phyloP scores from a whole-genome alignment of 106 monocot species.

The Platanthera guangdongensis region DNA sequence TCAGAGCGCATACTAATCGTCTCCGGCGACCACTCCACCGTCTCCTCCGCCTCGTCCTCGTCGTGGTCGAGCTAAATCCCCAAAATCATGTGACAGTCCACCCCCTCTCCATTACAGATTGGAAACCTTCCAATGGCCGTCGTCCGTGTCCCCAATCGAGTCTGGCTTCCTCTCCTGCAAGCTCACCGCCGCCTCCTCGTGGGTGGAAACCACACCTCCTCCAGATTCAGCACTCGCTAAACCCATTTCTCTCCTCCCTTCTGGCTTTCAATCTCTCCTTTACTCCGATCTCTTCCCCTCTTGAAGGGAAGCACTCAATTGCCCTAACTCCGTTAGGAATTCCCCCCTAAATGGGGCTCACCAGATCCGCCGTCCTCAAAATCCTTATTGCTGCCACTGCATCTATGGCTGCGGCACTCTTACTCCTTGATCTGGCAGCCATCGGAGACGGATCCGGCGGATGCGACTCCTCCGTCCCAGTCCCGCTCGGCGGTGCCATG shows the following conservation, averaged over 20 bases:
- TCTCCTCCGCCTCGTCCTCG: not conserved
- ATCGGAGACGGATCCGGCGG: not conserved
- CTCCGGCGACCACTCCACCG: not conserved
- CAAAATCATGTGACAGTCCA: not conserved
- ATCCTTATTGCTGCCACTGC: conserved; percentile 8
- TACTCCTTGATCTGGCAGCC: conserved; percentile 4
- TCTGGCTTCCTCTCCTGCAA: conserved; percentile 25
- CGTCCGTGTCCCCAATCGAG: conserved; percentile 12
- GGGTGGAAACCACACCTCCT: conserved; percentile 36
- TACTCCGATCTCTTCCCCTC: not conserved
- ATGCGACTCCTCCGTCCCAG: conserved; percentile 7
- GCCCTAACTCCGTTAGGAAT: not conserved
- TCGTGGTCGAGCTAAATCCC: not conserved
- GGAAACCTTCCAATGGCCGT: conserved; percentile 13
- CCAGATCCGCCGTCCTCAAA: conserved; percentile 12
- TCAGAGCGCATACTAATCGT: not conserved
- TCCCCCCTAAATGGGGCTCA: conserved; percentile 2
- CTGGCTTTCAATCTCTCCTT: not conserved
- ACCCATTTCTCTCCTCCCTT: not conserved
- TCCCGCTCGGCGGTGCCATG: conserved; percentile 6
- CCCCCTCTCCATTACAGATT: not conserved
- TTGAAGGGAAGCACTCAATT: not conserved
- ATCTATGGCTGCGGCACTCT: conserved; percentile 6
- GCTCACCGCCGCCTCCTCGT: conserved; percentile 19
- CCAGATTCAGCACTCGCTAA: conserved; percentile 36